phyloP scores from a whole-genome alignment of 1,284 basidiomycete species.

The Heimioporus punctisporus region DNA sequence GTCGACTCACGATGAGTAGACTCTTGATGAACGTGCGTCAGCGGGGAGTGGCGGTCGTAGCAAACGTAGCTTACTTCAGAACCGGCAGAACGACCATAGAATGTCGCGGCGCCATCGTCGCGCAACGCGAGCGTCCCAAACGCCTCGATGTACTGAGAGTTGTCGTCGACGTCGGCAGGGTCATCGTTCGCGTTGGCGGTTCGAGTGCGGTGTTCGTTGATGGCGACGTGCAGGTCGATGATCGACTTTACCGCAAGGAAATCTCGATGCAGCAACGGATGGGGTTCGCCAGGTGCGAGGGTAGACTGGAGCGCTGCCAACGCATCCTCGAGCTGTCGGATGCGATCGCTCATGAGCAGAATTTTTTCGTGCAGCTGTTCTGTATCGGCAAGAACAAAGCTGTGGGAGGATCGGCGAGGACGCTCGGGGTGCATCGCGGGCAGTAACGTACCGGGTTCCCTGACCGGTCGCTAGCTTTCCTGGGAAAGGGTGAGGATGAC shows the following conservation, averaged over 20 bases:
- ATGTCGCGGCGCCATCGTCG: slow-evolving; percentile 64
- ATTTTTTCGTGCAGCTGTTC: slow-evolving; percentile 77
- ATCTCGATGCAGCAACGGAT: slow-evolving; percentile 65
- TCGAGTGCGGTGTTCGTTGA: slow-evolving; percentile 36
- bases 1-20: slow-evolving; percentile 50
- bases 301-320: slow-evolving; percentile 60
- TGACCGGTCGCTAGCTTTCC: slow-evolving; percentile 66
- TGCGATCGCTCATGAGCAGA: slow-evolving; percentile 71
- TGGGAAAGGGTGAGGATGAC: slow-evolving; percentile 9
- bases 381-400: slow-evolving; percentile 79
- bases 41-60: neutral
- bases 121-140: slow-evolving; percentile 66
- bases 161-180: slow-evolving; percentile 39
- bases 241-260: slow-evolving; percentile 71
- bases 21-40: slow-evolving; percentile 35
- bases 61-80: slow-evolving; percentile 49
- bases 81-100: slow-evolving; percentile 66
- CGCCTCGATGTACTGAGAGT: slow-evolving; percentile 55
- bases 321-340: slow-evolving; percentile 76
- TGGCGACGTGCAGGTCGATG: slow-evolving; percentile 59
- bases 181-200: slow-evolving; percentile 9
- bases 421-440: no score
- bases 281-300: slow-evolving; percentile 47
- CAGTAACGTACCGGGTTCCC: slow-evolving; percentile 73
- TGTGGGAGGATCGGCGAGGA: slow-evolving; percentile 23